A percentile compares a stretch with the other conserved stretches of the same genome.
phyloP scores from a whole-genome alignment of 352 stramenopile species.

The Phytophthora citrophthora region DNA sequence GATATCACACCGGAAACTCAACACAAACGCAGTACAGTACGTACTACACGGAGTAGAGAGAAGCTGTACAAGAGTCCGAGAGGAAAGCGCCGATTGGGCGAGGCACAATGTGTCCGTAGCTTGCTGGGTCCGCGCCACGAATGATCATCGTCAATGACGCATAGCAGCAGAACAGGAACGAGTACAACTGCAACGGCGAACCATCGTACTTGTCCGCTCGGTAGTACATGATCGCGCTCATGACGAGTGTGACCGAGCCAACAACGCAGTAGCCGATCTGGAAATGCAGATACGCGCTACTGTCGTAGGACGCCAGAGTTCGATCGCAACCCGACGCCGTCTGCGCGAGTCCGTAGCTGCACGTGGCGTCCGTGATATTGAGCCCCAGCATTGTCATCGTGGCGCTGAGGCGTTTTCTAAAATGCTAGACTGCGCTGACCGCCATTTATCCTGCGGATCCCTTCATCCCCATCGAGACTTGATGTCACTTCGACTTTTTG shows the following conservation, averaged over 20 bases:
- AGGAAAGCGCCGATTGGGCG: constrained; percentile 50
- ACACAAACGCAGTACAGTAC: constrained; percentile 11
- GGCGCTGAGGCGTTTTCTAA: constrained; percentile 5
- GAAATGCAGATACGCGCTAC: constrained; percentile 36
- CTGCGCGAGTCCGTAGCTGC: constrained; percentile 57
- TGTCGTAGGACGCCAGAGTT: constrained; percentile 48
- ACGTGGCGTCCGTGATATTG: constrained; percentile 57
- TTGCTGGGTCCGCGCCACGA: constrained; percentile 56
- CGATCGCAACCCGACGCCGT: constrained; percentile 42
- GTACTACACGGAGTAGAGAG: constrained; percentile 66
- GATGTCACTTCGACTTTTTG: constrained; percentile 12
- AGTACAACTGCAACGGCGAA: constrained; percentile 55
- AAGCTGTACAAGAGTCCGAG: constrained; percentile 63
- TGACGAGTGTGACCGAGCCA: constrained; percentile 37
- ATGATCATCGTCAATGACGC: constrained; percentile 56
- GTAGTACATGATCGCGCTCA: constrained; percentile 56
- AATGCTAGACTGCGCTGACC: constrained; percentile 8
- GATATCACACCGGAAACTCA: background rate
- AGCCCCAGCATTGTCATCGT: constrained; percentile 24
- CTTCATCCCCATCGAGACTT: constrained; percentile 12
- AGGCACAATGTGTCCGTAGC: constrained; percentile 59
- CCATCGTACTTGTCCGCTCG: constrained; percentile 40
- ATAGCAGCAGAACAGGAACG: constrained; percentile 61
- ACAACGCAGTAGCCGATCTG: constrained; percentile 54
- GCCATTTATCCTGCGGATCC: constrained; percentile 18